Evolutionary conservation across 805 yeast species (phyloP).

Genomic region (Pachysolen tannophilus): DNA sequence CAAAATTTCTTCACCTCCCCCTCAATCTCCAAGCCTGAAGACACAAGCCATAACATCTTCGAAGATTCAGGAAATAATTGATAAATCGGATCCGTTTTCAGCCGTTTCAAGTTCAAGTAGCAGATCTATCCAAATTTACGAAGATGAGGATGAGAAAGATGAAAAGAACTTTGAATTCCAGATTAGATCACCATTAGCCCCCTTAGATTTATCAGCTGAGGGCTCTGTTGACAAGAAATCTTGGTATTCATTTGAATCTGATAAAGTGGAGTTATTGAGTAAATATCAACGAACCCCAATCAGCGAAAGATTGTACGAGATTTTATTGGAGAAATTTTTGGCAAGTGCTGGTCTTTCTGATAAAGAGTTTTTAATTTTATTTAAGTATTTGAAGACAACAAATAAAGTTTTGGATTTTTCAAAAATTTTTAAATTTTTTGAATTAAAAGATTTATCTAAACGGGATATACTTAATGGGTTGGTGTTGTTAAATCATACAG

Average conservation of each 20-base stretch:
- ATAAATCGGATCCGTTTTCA: conserved; percentile 33
- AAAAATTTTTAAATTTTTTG: background rate
- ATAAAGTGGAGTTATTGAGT: background rate
- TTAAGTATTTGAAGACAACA: background rate
- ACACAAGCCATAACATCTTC: too few species aligned
- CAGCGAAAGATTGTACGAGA: background rate
- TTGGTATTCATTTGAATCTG: conserved; percentile 4
- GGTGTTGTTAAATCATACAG: conserved; percentile 1
- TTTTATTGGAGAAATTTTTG: conserved; percentile 1
- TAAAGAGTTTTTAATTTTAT: conserved; percentile 3
- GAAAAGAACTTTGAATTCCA: background rate
- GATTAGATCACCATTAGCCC: too few species aligned
- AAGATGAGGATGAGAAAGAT: conserved; percentile 18
- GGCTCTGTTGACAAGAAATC: background rate
- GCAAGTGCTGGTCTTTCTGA: background rate
- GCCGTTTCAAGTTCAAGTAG: conserved; percentile 21
- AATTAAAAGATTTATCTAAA: background rate
- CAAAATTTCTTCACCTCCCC: conserved; percentile 7
- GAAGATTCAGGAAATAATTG: conserved; percentile 27
- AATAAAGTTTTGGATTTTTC: background rate
- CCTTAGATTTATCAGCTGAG: too few species aligned
- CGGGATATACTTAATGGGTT: background rate
- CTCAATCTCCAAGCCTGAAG: background rate
- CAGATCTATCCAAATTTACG: conserved; percentile 30
- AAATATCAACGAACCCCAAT: background rate